Evolutionary conservation across 345 rosid species (phyloP).

Genomic region (Gynandropsis gynandra): DNA sequence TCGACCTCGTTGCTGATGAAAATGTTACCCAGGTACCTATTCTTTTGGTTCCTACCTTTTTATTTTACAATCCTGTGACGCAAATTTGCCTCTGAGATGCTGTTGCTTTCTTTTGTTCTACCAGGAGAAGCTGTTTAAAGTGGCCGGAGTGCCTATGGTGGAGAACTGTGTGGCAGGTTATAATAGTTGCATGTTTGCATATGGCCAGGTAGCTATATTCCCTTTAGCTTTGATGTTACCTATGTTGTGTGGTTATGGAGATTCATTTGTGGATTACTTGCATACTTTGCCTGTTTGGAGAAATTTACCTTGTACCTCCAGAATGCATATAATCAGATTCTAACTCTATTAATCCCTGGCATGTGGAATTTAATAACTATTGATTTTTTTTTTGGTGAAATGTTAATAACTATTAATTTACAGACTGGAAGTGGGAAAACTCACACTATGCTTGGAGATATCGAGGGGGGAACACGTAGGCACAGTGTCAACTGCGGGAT

Average conservation of each 20-base stretch:
- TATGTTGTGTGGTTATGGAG: no score
- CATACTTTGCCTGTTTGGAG: no score
- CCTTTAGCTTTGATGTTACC: background rate
- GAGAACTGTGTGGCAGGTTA: conserved; percentile 94
- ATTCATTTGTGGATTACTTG: background rate
- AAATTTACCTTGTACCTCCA: background rate
- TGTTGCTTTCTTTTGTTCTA: conserved; percentile 5
- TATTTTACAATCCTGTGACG: background rate
- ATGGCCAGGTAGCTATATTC: conserved; percentile 69
- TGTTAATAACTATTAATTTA: conserved; percentile 21
- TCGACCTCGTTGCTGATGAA: conserved; percentile 91
- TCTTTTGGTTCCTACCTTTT: background rate
- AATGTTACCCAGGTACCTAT: conserved; percentile 62
- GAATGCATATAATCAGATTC: background rate
- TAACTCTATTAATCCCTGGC: background rate
- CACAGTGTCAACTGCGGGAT: conserved; percentile 95
- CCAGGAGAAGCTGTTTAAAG: conserved; percentile 86
- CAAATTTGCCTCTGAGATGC: conserved; percentile 2
- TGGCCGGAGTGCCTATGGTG: conserved; percentile 96
- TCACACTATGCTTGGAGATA: conserved; percentile 99
- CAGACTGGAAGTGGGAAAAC: conserved; percentile 99
- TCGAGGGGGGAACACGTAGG: conserved; percentile 89
- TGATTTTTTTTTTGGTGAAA: no score
- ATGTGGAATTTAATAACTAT: conserved; percentile 14
- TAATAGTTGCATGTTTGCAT: conserved; percentile 99